Evolutionary conservation across 2,329 filamentous ascomycete species (phyloP), one percentile per base, ranked within the genome.

Genomic region (Ophiostoma sp.): DNA sequence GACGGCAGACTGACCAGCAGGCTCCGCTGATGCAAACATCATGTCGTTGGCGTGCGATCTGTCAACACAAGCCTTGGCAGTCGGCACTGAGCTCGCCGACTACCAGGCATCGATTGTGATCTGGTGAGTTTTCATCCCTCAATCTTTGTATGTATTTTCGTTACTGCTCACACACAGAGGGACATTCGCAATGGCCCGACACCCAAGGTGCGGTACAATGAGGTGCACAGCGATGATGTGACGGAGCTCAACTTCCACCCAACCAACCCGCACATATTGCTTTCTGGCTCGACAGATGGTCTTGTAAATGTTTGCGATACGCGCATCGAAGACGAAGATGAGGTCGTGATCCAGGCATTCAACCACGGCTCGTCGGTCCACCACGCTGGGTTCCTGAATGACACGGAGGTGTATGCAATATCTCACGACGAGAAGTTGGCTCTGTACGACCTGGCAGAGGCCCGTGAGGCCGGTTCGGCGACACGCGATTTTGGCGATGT

Each of bases 201-300:
- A 0, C 82, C 86, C 28, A 84, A 83, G 68, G 83, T 87, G 59
- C 84, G 87, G 75, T 92, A 91, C 80, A 85, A 87, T 69, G 89
- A 92, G 77, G 86, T 90, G 42, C 90, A 92, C 80, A 90, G 88
- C 77, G 90, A 92, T 80, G 90, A 92, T 80, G 84, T 92, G 66
- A 92, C 90, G 45, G 87, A 90, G 84, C 81, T 91, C 1, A 84
- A 86, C 78, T 90, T 90, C 78, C 90, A 93, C 80, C 90, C 90
- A 0, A 83, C 81, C 2, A 83, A 87, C 68, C 85, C 88, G 0
- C 85, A 87, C 61, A 83, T 92, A 19, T 86, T 95, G 6, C 85
- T 95, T 12, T 93, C 92, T 0, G 92, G 92, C 59, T 93, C 92
- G 50, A 95, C 92, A 17, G 93, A 96, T 81, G 92, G 92, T 7